Evolutionary conservation across 2,329 filamentous ascomycete genomes (phyloP), one percentile per base, ranked within the genome.

Genomic region (Fusarium setosum): DNA sequence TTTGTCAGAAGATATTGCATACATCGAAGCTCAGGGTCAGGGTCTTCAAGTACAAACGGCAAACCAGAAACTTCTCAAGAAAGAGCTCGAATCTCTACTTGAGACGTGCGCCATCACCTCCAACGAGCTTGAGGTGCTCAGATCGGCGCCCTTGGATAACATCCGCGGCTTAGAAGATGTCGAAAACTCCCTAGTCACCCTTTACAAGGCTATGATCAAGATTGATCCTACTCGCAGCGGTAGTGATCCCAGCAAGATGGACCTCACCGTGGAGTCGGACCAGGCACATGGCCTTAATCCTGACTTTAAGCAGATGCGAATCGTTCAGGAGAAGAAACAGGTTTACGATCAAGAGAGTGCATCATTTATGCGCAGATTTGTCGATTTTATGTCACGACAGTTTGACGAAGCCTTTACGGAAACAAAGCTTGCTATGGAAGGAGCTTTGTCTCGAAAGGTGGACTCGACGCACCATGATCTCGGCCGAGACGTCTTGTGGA

Each of bases 11-110:
- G 96, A 99, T 72, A 96, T 99, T 70, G 90, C 94, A 4, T 98
- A 96, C 75, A 98, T 99, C 67, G 96, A 99, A 80, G 94, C 96
- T 3, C 96, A 99, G 78, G 94, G 93, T 7, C 95, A 99, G 79
- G 96, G 96, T 82, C 82, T 99, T 44, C 96, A 99, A 73, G 95
- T 99, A 7, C 96, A 98, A 78, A 95, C 95, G 18, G 93, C 96
- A 37, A 99, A 99, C 72, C 96, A 99, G 76, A 97, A 97, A 76
- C 86, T 97, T 24, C 85, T 99, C 44, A 93, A 95, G 76, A 92
- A 90, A 64, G 96, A 99, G 77, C 85, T 99, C 2, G 90, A 96
- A 75, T 92, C 90, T 31, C 83, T 98, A n/a, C 85, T 99, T 21
- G 90, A 94, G 68, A 97, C 93, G 0, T 94, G 97, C 55, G 94